phyloP scores from a whole-genome alignment of 805 yeast genomes.

The Pichia exigua region DNA sequence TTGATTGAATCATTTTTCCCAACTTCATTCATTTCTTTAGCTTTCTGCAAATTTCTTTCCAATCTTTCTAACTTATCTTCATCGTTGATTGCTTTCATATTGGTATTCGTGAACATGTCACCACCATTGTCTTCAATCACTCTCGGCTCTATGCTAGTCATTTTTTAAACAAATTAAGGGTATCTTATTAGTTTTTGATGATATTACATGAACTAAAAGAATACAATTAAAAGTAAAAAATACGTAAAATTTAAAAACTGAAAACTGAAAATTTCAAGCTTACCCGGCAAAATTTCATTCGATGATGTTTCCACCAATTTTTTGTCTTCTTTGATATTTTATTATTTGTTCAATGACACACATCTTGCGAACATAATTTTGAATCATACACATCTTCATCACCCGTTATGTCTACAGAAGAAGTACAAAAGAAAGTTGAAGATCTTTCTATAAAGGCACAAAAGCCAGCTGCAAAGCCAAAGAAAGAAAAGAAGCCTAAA shows the following conservation, averaged over 20 bases:
- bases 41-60: conserved; percentile 10
- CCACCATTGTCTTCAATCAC: conserved; percentile 9
- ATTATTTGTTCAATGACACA: not conserved
- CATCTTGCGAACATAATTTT: not conserved
- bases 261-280: not conserved
- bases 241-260: not conserved
- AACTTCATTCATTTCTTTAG: conserved; percentile 1
- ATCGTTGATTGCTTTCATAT: conserved; percentile 1
- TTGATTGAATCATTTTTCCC: not conserved
- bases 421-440: conserved; percentile 42
- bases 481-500: conserved; percentile 25
- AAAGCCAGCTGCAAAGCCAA: conserved; percentile 4
- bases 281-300: conserved; percentile 5
- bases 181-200: no score
- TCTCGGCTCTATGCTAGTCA: not conserved
- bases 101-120: not conserved
- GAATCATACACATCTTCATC: not conserved
- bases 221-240: no score
- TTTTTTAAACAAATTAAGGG: not conserved
- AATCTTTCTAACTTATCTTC: conserved; percentile 9
- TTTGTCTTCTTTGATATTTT: no score
- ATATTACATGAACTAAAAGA: no score
- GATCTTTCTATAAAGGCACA: conserved; percentile 31
- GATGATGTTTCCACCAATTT: not conserved
- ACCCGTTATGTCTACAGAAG: conserved; percentile 29